Evolutionary conservation across 257 asterid species (phyloP).

Genomic region (Salvia rosmarinus): DNA sequence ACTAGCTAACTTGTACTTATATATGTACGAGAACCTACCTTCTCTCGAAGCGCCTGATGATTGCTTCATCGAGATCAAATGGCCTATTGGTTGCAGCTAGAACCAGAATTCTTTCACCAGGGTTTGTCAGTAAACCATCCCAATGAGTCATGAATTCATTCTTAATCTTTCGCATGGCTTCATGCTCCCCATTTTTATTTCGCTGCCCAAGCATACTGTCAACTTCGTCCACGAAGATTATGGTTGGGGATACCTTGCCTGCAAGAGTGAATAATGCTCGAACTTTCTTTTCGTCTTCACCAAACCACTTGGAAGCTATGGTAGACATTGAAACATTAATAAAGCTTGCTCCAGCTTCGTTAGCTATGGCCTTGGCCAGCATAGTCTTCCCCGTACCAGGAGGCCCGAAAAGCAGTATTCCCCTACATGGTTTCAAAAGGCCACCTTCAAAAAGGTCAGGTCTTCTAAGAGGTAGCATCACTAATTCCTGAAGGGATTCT

Average conservation of each 20-base stretch:
- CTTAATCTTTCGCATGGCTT: constrained; percentile 89
- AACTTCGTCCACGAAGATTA: constrained; percentile 88
- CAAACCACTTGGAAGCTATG: constrained; percentile 89
- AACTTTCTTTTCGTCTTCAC: constrained; percentile 92
- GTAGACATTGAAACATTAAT: constrained; percentile 84
- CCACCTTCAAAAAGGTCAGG: constrained; percentile 92
- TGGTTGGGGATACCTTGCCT: constrained; percentile 87
- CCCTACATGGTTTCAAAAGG: constrained; percentile 85
- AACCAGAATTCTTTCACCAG: constrained; percentile 82
- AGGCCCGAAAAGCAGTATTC: constrained; percentile 85
- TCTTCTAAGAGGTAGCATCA: constrained; percentile 80
- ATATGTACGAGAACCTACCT: constrained; percentile 44
- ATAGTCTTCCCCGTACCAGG: constrained; percentile 94
- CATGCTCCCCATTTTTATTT: constrained; percentile 79
- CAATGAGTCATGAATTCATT: constrained; percentile 92
- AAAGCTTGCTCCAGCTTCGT: constrained; percentile 90
- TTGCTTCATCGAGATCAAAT: constrained; percentile 92
- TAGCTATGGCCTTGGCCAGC: constrained; percentile 92
- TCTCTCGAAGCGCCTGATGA: constrained; percentile 87
- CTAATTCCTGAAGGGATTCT: constrained; percentile 83
- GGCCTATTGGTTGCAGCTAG: constrained; percentile 94
- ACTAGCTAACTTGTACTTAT: neutral
- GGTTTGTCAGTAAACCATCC: constrained; percentile 77
- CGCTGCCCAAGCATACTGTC: constrained; percentile 94
- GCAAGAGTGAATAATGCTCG: constrained; percentile 85